Evolutionary conservation across 2,329 filamentous ascomycete genomes (phyloP).

Genomic region (Curvularia eragrostidis): DNA sequence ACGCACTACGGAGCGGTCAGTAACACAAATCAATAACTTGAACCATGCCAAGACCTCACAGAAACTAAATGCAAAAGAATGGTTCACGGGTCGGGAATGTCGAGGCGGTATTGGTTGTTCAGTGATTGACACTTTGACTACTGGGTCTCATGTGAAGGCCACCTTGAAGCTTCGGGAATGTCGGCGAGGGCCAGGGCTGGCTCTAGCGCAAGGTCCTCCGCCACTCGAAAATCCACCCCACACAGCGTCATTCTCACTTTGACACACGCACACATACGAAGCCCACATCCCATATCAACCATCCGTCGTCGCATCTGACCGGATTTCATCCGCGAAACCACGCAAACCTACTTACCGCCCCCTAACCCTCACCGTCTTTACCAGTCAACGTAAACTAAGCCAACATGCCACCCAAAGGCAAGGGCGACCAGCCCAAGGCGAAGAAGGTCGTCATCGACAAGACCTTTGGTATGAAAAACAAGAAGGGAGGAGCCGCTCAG

Average conservation of each 20-base stretch:
- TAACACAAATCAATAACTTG: neutral
- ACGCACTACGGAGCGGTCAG: conserved; percentile 29
- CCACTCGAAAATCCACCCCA: conserved; percentile 36
- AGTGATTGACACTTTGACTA: conserved; percentile 14
- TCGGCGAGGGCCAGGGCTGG: conserved; percentile 22
- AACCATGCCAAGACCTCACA: conserved; percentile 7
- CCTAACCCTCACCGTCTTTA: conserved; percentile 15
- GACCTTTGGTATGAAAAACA: conserved; percentile 99
- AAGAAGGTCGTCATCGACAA: conserved; percentile 83
- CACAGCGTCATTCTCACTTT: conserved; percentile 49
- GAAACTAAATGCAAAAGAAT: neutral
- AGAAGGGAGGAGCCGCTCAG: conserved; percentile 91
- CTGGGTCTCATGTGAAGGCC: conserved; percentile 27
- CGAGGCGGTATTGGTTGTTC: conserved; percentile 8
- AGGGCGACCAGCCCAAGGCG: conserved; percentile 55
- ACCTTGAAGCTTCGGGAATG: conserved; percentile 35
- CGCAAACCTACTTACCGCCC: neutral
- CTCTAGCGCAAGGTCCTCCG: conserved; percentile 24
- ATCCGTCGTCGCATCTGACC: conserved; percentile 26
- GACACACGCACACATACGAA: conserved; percentile 31
- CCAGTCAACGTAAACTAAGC: conserved; percentile 18
- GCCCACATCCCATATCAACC: conserved; percentile 22
- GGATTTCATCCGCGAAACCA: neutral
- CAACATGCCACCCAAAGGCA: conserved; percentile 75
- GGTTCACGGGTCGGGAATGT: conserved; percentile 14